These are phyloP conservation scores for Didymella exigua DNA, from an alignment of 2,329 filamentous ascomycete species.

Conservation along the genomic window DNA sequence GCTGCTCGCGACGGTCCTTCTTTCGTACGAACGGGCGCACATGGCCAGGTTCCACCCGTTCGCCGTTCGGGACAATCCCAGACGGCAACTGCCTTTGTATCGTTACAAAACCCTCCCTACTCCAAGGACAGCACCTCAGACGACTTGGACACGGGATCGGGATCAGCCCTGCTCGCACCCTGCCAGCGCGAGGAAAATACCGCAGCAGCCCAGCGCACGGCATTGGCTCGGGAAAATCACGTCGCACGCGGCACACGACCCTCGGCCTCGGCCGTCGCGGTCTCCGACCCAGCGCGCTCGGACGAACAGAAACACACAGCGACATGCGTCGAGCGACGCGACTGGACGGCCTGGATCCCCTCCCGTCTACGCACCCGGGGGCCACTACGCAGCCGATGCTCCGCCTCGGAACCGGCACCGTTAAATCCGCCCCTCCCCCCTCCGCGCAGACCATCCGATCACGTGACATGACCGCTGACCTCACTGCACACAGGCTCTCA, in stretches of 20 bases:
- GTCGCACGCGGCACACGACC: constrained; percentile 1
- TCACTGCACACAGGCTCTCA: constrained; percentile 63
- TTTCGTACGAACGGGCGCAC: constrained; percentile 3
- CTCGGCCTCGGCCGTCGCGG: constrained; percentile 9
- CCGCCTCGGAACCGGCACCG: not conserved
- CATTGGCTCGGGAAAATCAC: constrained; percentile 12
- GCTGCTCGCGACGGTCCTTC: not conserved
- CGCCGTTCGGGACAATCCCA: not conserved
- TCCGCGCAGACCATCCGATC: no score
- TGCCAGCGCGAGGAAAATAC: constrained; percentile 8
- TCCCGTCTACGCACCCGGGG: not conserved
- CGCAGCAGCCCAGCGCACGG: constrained; percentile 4
- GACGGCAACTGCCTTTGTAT: not conserved
- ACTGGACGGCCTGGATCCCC: constrained; percentile 2
- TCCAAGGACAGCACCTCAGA: not conserved
- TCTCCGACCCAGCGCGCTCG: not conserved
- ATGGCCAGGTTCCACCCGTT: constrained; percentile 7
- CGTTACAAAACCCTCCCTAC: constrained; percentile 15
- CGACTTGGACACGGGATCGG: constrained; percentile 3
- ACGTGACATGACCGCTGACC: not conserved
- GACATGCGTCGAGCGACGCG: not conserved
- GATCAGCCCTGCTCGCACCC: constrained; percentile 8
- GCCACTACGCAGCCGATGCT: not conserved
- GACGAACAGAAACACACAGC: not conserved
- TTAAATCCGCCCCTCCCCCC: not conserved